A percentile compares a stretch with the other conserved stretches of the same genome.
These are phyloP conservation scores for Stephania yunnanensis DNA, from an alignment of 164 flowering plant species.

Conservation along the genomic window DNA sequence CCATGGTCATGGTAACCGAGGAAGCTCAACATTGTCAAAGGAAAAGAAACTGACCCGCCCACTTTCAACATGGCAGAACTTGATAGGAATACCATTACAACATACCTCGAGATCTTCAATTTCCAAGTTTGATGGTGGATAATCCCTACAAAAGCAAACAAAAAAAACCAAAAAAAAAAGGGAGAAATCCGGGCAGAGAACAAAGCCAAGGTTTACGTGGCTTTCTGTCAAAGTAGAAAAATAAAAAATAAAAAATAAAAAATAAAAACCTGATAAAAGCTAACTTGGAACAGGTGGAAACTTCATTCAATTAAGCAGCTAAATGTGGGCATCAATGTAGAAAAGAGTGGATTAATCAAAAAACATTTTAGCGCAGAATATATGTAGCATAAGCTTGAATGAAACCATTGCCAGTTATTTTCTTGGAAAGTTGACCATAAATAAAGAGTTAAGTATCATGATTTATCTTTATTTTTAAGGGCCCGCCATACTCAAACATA, in stretches of 20 bases:
- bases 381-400: neutral
- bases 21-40: conserved; percentile 48
- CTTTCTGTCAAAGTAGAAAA: no score
- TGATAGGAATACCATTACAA: conserved; percentile 22
- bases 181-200: no score
- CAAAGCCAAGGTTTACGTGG: no score
- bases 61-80: conserved; percentile 50
- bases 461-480: no score
- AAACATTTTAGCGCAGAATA: neutral
- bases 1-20: conserved; percentile 43
- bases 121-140: no score
- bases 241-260: no score
- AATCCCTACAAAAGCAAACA: no score
- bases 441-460: no score
- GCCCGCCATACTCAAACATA: no score
- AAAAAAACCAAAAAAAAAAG: conserved; percentile 12
- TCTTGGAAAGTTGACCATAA: no score
- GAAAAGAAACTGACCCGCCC: conserved; percentile 73
- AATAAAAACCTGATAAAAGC: neutral
- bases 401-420: no score
- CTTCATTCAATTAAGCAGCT: neutral
- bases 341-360: neutral
- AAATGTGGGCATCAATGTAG: neutral
- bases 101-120: no score
- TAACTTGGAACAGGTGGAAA: neutral